Evolutionary conservation across 495 filamentous ascomycete species (phyloP), one percentile per base, ranked within the genome.

Genomic region (Penicillium angulare): DNA sequence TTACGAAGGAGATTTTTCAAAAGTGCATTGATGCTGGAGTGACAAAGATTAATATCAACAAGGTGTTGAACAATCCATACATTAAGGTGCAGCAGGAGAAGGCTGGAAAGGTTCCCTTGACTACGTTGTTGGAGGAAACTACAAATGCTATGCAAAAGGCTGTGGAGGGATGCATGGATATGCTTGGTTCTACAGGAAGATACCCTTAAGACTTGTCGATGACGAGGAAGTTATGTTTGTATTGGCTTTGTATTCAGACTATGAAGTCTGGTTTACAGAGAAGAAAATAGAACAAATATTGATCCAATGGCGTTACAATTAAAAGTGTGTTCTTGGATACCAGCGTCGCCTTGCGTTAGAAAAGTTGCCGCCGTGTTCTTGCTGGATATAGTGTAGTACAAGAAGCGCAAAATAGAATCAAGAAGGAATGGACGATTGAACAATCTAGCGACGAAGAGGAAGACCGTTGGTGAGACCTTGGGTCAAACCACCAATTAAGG

Each of bases 31-130:
- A 73, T 31, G 78, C 73, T 44, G 88, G 88, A 2, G 84, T 92
- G 45, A 79, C 79, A 33, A 90, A 92, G 74, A 74, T 88, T 52
- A 93, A 93, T 71, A 86, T 92, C 50, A 92, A 93, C 65, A 87
- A 89, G 70, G 82, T 87, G 38, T 77, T 93, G 76, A 89, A 90
- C 65, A 79, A 81, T 58, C 79, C 80, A 63, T 91, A 86, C 63
- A 76, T 80, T 34, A 66, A 75, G 52, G 80, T 85, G 34, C 79
- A 83, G 77, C 69, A 76, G 53, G 85, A 88, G 73, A 85, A 82
- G 74, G 77, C 76, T 8, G 84, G 81, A 1, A 84, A 85, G 71
- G 68, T 65, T 22, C 80, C 83, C 7, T 64, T 91, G 65, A 92
- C 86, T 32, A 74, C 76, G 29, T 65, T 90, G 44, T 81, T 91